Evolutionary conservation across 2,329 filamentous ascomycete species (phyloP).

Genomic region (Aureobasidium lini): DNA sequence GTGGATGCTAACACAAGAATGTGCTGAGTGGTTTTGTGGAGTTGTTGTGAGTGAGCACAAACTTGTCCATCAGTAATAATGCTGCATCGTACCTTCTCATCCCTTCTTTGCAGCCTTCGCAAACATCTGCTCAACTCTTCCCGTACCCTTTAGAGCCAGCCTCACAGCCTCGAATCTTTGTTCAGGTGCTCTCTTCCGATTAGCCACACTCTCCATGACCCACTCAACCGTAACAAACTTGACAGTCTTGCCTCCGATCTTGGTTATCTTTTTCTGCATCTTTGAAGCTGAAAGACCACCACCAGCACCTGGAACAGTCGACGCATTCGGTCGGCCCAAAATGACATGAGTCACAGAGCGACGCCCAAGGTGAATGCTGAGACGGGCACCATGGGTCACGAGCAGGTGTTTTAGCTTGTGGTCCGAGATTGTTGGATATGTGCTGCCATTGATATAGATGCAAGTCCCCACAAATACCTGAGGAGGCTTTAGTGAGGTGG

Average conservation of each 20-base stretch:
- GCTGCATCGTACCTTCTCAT: no score
- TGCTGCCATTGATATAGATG: conserved; percentile 84
- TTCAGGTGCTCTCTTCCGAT: conserved; percentile 67
- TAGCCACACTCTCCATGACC: conserved; percentile 77
- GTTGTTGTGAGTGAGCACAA: neutral
- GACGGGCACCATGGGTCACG: conserved; percentile 61
- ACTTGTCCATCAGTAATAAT: no score
- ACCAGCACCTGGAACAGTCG: conserved; percentile 47
- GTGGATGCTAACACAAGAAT: neutral
- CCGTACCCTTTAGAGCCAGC: conserved; percentile 54
- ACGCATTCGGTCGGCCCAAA: conserved; percentile 51
- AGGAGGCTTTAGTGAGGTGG: neutral
- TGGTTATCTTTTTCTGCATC: conserved; percentile 69
- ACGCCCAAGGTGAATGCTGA: conserved; percentile 64
- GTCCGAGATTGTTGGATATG: conserved; percentile 72
- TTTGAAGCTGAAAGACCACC: conserved; percentile 72
- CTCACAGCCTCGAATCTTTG: conserved; percentile 60
- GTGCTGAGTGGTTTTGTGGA: neutral
- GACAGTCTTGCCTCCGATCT: conserved; percentile 59
- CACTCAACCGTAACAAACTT: conserved; percentile 79
- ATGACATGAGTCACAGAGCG: conserved; percentile 80
- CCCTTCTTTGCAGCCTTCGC: conserved; percentile 9
- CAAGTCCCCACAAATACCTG: conserved; percentile 57
- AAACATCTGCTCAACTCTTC: conserved; percentile 55
- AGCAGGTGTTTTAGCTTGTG: conserved; percentile 77